Base-by-base conservation (phyloP, 179 eudicot genomes). In the Gypsophila paniculata region DNA sequence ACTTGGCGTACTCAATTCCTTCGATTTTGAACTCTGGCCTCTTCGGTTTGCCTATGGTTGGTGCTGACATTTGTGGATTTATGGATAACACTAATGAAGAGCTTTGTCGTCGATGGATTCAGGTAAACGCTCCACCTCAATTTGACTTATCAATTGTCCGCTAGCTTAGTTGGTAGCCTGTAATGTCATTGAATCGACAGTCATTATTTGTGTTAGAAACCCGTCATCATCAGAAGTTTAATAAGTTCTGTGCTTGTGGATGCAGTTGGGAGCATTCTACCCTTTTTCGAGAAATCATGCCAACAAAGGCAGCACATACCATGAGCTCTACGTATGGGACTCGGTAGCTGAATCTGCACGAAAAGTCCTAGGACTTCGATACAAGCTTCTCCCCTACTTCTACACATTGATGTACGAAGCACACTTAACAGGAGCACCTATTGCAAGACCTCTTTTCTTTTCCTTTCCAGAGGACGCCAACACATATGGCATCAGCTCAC, bases 251-350 rank as follows among this genome's bases (percentile, higher is more conserved):
- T 49, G 14, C 13, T 14, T 36, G 58, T 59, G 11, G 15, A 17
- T 75, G 80, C 78, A 89, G 97, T 77, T 91, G 9, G 97, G 96
- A 3, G 97, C 93, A 18, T 91, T 91, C 58, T 91, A 91, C 79
- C 97, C 97, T 11, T 91, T 89, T 71, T 74, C 91, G 5, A 85
- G 96, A 71, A 87, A 87, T 78, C 97, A 91, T 80, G 74, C 90
- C 0, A 74, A n/a, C 21, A 77, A 44, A 5, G 26, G 14, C 2
- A 74, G 80, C 0, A 65, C 44, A 34, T 77, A 71, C 42, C 96
- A 89, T 61, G 97, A 91, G 78, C 91, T 91, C 39, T 91, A 85
- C 75, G 2, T 82, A 44, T 91, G 97, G 97, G 76, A 91, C 55
- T 85, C 93, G 18, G 96, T 91, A 8, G 91, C 97, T 12, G 75